Conservation (phyloP, 805 yeast genomes). For the Blastobotrys parvus region DNA sequence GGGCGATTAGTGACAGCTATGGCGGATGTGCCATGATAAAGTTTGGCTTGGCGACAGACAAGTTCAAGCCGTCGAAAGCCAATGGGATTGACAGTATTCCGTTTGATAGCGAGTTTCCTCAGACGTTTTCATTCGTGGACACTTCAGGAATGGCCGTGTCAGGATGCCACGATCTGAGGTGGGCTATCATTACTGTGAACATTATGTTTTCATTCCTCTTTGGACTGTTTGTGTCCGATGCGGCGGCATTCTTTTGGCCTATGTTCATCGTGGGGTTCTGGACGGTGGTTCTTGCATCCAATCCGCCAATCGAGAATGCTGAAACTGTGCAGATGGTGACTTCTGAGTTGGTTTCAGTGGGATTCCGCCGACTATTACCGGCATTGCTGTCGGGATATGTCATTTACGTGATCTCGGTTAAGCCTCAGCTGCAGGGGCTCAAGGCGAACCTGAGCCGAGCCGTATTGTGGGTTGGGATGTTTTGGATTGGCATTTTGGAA, state of each 20-base stretch:
- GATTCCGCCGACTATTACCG: slow-evolving; percentile 70
- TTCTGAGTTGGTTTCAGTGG: slow-evolving; percentile 58
- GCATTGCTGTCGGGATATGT: slow-evolving; percentile 60
- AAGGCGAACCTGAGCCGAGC: slow-evolving; percentile 30
- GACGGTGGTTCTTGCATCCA: slow-evolving; percentile 75
- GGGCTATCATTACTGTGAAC: slow-evolving; percentile 47
- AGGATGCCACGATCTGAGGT: slow-evolving; percentile 66
- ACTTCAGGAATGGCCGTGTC: slow-evolving; percentile 29
- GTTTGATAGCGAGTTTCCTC: slow-evolving; percentile 68
- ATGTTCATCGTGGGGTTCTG: slow-evolving; percentile 63
- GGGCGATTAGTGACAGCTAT: slow-evolving; percentile 55
- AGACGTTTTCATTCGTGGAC: slow-evolving; percentile 54
- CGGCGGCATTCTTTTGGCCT: slow-evolving; percentile 55
- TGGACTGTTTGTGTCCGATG: slow-evolving; percentile 39
- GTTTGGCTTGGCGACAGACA: slow-evolving; percentile 44
- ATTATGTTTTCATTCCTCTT: slow-evolving; percentile 45
- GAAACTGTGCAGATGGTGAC: slow-evolving; percentile 44
- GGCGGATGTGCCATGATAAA: slow-evolving; percentile 75
- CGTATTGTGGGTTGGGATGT: slow-evolving; percentile 65
- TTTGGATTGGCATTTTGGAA: slow-evolving; percentile 79
- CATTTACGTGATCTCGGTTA: slow-evolving; percentile 40
- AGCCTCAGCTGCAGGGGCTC: slow-evolving; percentile 19
- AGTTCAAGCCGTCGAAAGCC: slow-evolving; percentile 43
- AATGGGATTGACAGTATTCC: slow-evolving; percentile 45
- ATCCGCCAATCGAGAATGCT: slow-evolving; percentile 44